phyloP scores from a whole-genome alignment of 2,329 filamentous ascomycete genomes.

The Epichloe bromicola region DNA sequence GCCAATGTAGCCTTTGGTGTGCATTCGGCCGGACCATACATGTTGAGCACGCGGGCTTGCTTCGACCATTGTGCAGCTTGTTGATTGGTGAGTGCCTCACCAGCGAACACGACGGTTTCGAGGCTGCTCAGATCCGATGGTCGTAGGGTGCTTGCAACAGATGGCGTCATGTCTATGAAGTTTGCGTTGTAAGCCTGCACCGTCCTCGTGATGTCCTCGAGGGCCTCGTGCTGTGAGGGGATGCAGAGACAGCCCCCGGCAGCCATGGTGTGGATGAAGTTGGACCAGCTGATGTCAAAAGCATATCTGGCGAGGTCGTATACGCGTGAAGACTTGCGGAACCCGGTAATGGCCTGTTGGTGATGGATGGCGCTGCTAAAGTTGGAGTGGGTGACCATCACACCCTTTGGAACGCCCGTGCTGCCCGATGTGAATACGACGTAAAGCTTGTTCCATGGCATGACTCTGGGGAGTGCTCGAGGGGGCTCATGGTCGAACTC shows the following conservation, averaged over 20 bases:
- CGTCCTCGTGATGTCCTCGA: background rate
- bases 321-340: slow-evolving; percentile 15
- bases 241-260: slow-evolving; percentile 38
- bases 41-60: slow-evolving; percentile 11
- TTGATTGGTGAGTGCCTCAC: slow-evolving; percentile 1
- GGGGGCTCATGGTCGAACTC: background rate
- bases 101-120: slow-evolving; percentile 1
- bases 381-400: slow-evolving; percentile 9
- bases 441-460: background rate
- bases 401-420: slow-evolving; percentile 11
- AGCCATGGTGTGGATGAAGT: slow-evolving; percentile 35
- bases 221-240: slow-evolving; percentile 17
- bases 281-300: slow-evolving; percentile 37
- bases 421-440: slow-evolving; percentile 8
- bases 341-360: slow-evolving; percentile 5
- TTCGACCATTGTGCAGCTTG: slow-evolving; percentile 1
- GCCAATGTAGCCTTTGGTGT: slow-evolving; percentile 4
- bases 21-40: slow-evolving; percentile 9
- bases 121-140: background rate
- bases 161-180: slow-evolving; percentile 3
- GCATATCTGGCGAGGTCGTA: slow-evolving; percentile 34
- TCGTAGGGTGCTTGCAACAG: background rate
- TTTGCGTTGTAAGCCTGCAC: background rate
- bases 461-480: background rate
- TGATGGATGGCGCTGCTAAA: slow-evolving; percentile 6